These are phyloP conservation scores for Amanita polypyramis DNA, from an alignment of 768 basidiomycete species.

Conservation along the genomic window DNA sequence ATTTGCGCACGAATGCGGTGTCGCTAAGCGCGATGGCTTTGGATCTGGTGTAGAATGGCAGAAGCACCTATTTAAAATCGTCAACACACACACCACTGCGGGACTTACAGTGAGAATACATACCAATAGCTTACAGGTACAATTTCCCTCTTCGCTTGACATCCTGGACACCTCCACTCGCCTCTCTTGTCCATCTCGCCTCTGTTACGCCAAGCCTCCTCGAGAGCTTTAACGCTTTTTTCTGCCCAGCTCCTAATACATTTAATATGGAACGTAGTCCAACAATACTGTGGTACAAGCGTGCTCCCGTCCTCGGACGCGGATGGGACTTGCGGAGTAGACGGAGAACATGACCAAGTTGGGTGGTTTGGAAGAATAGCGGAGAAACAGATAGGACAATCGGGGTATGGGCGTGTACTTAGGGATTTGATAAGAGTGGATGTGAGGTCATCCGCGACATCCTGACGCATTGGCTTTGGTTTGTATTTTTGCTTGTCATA, in stretches of 20 bases:
- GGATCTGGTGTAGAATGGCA: conserved; percentile 71
- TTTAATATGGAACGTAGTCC: conserved; percentile 84
- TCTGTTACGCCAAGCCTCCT: conserved; percentile 62
- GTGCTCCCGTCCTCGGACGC: conserved; percentile 18
- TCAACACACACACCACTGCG: not conserved
- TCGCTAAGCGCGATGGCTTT: conserved; percentile 53
- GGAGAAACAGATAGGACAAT: conserved; percentile 80
- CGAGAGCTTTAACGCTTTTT: conserved; percentile 65
- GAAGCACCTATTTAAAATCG: conserved; percentile 56
- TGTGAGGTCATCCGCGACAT: conserved; percentile 52
- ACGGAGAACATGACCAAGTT: conserved; percentile 82
- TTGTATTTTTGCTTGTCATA: not conserved
- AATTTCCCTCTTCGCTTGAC: conserved; percentile 65
- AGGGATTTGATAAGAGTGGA: conserved; percentile 60
- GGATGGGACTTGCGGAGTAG: conserved; percentile 29
- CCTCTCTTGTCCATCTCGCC: conserved; percentile 54
- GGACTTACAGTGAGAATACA: conserved; percentile 13
- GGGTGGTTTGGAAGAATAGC: conserved; percentile 67
- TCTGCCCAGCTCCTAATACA: conserved; percentile 86
- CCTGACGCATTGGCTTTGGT: not conserved
- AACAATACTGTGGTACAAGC: conserved; percentile 54
- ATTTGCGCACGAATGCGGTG: conserved; percentile 69
- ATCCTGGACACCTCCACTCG: conserved; percentile 92
- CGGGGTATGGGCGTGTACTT: conserved; percentile 60
- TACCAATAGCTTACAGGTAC: conserved; percentile 63